Evolutionary conservation across 192 early-diverging fungal genomes (phyloP), one percentile per base, ranked within the genome.

Genomic region (Umbelopsis vinacea): DNA sequence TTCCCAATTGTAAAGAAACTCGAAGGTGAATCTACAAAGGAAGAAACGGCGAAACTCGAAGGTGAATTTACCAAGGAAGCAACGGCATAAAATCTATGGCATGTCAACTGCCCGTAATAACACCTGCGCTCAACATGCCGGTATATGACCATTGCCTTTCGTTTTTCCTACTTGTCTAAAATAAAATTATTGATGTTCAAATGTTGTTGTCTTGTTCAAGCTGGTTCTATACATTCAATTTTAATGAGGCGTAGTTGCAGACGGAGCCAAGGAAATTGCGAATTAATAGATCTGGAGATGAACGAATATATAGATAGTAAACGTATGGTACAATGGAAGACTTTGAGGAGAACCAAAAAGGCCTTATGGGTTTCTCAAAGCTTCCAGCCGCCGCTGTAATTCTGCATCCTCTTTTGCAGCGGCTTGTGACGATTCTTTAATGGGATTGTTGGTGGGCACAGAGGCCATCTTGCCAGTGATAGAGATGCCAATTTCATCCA

Each of bases 401-500:
- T 63, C 57, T 17, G 26, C 15, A 37, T 63, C 57, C 15, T 37
- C 57, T 26, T 63, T 12, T 19, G 33, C 57, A 17, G 33, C 57
- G 23, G 11, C 57, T 37, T 37, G 57, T 11, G 17, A 12, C 3
- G 29, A 37, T 37, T 29, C 57, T 8, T 37, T 63, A 15, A 63
- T 14, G 0, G 57, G 57, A 33, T 63, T 63, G n/a, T 37, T 63
- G 4, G 26, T 37, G 2, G 69, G 69, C n/a, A 54, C 71, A 29
- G 71, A 43, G 17, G 67, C 60, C 35, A 74, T 52, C 67, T 74
- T 71, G 47, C 72, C 70, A 15, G 26, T 53, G 66, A 80, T 46
- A 17, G 47, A 48, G 17, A 80, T 68, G 46, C 80, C 80, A 54
- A 82, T 76, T 54, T 82, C 80, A 52, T 82, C 80, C 29, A 81